Base-by-base conservation (phyloP, 2,329 filamentous ascomycete species). In the Apiospora rasikravindrae region DNA sequence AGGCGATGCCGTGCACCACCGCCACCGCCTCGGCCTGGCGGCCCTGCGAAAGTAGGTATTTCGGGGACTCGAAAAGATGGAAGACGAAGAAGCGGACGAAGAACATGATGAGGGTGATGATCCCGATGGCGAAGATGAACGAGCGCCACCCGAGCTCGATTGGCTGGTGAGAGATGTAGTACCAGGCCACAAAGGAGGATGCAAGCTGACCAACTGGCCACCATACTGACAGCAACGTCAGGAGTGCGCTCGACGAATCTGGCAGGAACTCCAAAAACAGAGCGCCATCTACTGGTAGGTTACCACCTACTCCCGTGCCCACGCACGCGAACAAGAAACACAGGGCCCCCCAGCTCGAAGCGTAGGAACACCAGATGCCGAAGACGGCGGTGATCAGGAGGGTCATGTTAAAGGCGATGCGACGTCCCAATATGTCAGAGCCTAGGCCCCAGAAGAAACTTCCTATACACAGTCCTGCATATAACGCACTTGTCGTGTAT, bases 231-330 rank as follows among this genome's bases (percentile, higher is more conserved):
- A 97, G 86, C 67, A 96, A 86, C 0, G 94, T 96, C 42, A 96
- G 84, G 19, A 96, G 87, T 44, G 90, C 90, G 74, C 90, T 91
- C n/a, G 90, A 92, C 0, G 91, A 89, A 72, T 92, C 91, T 0
- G 94, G 94, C 0, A 97, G 83, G 75, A 96, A 96, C 78, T 97
- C 94, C 49, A 97, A 86, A 80, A 97, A 96, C 2, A 96, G 84
- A 0, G 93, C 92, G 45, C 93, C 93, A 80, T 96, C 93, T 0
- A 95, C 92, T 0, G 92, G 92, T 26, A 95, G 83, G 77, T 94
- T 96, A 6, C 94, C 94, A 33, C 92, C 92, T 8, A 93, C 91
- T 47, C 92, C 92, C 47, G 92, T 88, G 49, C 92, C 92, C 70
- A 93, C 81, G 22, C 86, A 87, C 6, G 89, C 88, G 72, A 89